Conservation (phyloP, 2,329 filamentous ascomycete genomes). For the Apiospora arundinis region DNA sequence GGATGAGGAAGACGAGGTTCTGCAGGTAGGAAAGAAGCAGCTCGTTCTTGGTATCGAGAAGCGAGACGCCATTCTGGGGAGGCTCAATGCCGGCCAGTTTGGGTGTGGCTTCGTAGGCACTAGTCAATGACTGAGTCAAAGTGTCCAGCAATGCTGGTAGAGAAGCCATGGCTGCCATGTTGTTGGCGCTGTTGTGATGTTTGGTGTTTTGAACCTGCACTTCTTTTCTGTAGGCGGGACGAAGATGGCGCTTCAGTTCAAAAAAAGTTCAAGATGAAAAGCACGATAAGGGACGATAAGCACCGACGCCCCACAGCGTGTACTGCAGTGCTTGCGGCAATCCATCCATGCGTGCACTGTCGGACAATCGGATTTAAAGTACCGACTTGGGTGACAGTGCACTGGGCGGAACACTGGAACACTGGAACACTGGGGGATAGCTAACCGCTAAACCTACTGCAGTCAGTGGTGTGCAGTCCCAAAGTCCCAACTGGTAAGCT, state of each 20-base stretch:
- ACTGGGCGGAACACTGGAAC: background rate
- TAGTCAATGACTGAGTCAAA: conserved; percentile 63
- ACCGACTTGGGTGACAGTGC: conserved; percentile 3
- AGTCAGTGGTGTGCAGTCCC: background rate
- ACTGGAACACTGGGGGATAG: background rate
- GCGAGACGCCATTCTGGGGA: conserved; percentile 87
- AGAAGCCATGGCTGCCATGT: conserved; percentile 56
- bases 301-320: background rate
- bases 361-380: background rate
- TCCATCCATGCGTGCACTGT: no score
- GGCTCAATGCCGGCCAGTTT: conserved; percentile 68
- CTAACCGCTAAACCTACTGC: background rate
- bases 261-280: conserved; percentile 21
- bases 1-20: conserved; percentile 86
- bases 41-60: conserved; percentile 96
- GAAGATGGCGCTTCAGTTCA: background rate
- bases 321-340: background rate
- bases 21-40: conserved; percentile 96
- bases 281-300: conserved; percentile 20
- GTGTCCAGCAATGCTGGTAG: conserved; percentile 58
- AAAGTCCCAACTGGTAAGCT: no score
- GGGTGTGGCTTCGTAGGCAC: conserved; percentile 71
- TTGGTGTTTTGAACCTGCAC: background rate
- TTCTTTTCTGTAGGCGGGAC: background rate
- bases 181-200: background rate